Evolutionary conservation across 306 rosid species (phyloP).

Genomic region (Vachellia pachyceras): DNA sequence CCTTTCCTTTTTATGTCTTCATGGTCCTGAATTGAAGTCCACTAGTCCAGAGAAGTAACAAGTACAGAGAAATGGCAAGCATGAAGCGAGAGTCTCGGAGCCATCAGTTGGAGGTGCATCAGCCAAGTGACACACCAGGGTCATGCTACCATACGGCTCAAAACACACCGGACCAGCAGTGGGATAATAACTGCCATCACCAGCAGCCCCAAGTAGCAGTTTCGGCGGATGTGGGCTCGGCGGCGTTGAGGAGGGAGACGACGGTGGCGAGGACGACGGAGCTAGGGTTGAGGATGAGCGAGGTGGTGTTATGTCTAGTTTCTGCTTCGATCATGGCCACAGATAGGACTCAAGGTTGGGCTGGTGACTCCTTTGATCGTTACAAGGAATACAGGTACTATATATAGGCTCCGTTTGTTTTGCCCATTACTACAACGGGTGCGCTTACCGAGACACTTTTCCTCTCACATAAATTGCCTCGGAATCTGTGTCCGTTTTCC

Average conservation of each 20-base stretch:
- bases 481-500: no score
- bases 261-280: conserved; percentile 57
- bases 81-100: conserved; percentile 64
- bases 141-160: conserved; percentile 59
- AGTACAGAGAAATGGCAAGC: neutral
- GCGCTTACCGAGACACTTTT: no score
- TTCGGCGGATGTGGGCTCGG: neutral
- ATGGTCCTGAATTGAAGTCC: neutral
- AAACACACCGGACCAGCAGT: conserved; percentile 47
- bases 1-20: neutral
- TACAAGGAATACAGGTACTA: conserved; percentile 98
- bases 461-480: no score
- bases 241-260: conserved; percentile 45
- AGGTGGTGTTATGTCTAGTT: conserved; percentile 77
- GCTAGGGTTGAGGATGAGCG: conserved; percentile 81
- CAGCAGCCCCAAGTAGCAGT: neutral
- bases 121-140: conserved; percentile 48
- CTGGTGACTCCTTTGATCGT: conserved; percentile 95
- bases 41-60: no score
- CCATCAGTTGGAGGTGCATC: conserved; percentile 57
- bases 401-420: no score
- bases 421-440: no score
- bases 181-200: conserved; percentile 50
- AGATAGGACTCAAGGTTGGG: conserved; percentile 97
- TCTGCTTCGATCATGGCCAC: conserved; percentile 98